phyloP scores from a whole-genome alignment of 441 rosid species.

The Melastoma candidum region DNA sequence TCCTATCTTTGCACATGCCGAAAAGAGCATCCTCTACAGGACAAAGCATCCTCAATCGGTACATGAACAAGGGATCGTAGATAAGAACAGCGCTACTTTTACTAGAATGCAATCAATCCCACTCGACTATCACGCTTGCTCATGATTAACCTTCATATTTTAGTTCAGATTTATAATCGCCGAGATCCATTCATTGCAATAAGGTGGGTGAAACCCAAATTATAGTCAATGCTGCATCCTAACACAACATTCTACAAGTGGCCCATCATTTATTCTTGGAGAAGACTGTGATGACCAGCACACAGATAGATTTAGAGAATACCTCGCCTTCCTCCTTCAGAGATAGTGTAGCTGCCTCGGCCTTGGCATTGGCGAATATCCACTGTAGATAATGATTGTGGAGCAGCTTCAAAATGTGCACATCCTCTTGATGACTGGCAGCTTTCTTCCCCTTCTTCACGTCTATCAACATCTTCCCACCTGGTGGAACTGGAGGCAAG shows the following conservation, averaged over 20 bases:
- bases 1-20: slow-evolving; percentile 39
- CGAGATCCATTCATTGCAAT: too few relatives aligned
- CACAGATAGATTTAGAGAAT: slow-evolving; percentile 5
- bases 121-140: too few relatives aligned
- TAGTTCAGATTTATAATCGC: too few relatives aligned
- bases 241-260: too few relatives aligned
- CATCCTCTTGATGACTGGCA: slow-evolving; percentile 44
- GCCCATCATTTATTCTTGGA: not conserved
- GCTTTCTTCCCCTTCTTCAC: slow-evolving; percentile 40
- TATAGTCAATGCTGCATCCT: too few relatives aligned
- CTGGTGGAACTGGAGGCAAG: slow-evolving; percentile 49
- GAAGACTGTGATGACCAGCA: not conserved
- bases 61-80: too few relatives aligned
- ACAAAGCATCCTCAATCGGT: not conserved
- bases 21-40: slow-evolving; percentile 47
- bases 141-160: too few relatives aligned
- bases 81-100: too few relatives aligned
- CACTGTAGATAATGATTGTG: slow-evolving; percentile 66
- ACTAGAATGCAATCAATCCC: too few relatives aligned
- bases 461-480: slow-evolving; percentile 25
- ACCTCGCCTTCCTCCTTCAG: slow-evolving; percentile 63
- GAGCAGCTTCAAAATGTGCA: slow-evolving; percentile 45
- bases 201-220: too few relatives aligned
- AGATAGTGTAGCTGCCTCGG: slow-evolving; percentile 31
- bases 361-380: slow-evolving; percentile 69